phyloP scores from a whole-genome alignment of 768 basidiomycete species.

The Rhizopogon sp. region DNA sequence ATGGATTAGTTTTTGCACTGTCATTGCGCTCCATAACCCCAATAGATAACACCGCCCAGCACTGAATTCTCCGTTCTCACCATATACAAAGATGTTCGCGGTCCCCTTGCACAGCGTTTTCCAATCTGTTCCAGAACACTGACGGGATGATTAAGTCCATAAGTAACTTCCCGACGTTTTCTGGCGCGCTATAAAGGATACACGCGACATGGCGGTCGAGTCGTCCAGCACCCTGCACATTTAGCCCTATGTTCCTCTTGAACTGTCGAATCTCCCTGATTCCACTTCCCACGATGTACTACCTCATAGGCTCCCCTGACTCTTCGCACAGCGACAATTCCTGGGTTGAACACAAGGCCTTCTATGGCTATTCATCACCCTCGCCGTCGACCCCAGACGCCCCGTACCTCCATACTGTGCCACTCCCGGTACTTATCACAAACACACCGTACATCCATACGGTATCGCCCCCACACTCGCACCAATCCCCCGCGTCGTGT shows the following conservation, averaged over 20 bases:
- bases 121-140: not conserved
- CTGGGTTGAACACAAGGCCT: constrained; percentile 11
- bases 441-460: constrained; percentile 18
- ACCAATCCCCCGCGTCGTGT: constrained; percentile 18
- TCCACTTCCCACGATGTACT: constrained; percentile 14
- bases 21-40: constrained; percentile 13
- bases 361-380: constrained; percentile 7
- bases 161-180: constrained; percentile 16
- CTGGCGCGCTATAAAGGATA: constrained; percentile 23
- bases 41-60: constrained; percentile 10
- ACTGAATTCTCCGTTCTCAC: constrained; percentile 5
- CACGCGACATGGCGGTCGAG: constrained; percentile 9
- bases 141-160: not conserved
- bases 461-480: constrained; percentile 25
- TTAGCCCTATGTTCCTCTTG: not conserved
- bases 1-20: constrained; percentile 7
- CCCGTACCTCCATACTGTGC: constrained; percentile 16
- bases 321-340: constrained; percentile 13
- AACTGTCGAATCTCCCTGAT: not conserved
- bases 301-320: not conserved
- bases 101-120: constrained; percentile 4
- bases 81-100: constrained; percentile 15
- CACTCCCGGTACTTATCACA: constrained; percentile 18
- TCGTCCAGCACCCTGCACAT: constrained; percentile 14
- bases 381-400: constrained; percentile 18